Evolutionary conservation across 306 rosid genomes (phyloP), one percentile per base, ranked within the genome.

Genomic region (Fagus crenata): DNA sequence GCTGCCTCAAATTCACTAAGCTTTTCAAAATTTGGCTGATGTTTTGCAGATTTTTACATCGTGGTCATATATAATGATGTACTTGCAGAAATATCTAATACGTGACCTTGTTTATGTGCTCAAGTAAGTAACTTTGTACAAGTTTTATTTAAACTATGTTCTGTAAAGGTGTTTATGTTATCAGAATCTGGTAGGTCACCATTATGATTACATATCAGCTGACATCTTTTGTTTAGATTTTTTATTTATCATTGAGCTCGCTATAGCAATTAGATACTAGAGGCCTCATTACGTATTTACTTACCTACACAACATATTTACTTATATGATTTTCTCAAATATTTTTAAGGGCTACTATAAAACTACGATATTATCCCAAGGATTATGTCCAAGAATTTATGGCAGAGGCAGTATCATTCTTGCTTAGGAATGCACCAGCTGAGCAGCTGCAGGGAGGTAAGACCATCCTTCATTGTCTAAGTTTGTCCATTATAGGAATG

Each of bases 41-140:
- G 40, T 74, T 36, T 8, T 83, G 90, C 95, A 94, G 98, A 89
- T 90, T 49, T 92, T 94, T 85, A 86, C 74, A 14, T 86, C 98
- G 28, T 94, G 96, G 97, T 92, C 96, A 46, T 82, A 65, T 71
- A 81, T 90, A 78, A 89, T 90, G 98, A 89, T 90, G 97, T 67
- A 88, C 78, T 79, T 94, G 77, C 96, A 92, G 83, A 94, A 88
- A 81, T 94, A 94, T 85, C 87, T 94, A 39, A 73, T 75, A 68
- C 83, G 81, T 33, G 74, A 86, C 79, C 81, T 93, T 33, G 79
- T 75, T 67, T 72, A 80, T 72, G 80, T 92, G 81, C 92, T 94
- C 73, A 89, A 84, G 98, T 94, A 89, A 86, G 95, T 87, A 63
- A n/a, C 77, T 69, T 33, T 55, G 61, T 7, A 63, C 37, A 7